phyloP scores from a whole-genome alignment of 805 yeast genomes.

The Candida railenensis region DNA sequence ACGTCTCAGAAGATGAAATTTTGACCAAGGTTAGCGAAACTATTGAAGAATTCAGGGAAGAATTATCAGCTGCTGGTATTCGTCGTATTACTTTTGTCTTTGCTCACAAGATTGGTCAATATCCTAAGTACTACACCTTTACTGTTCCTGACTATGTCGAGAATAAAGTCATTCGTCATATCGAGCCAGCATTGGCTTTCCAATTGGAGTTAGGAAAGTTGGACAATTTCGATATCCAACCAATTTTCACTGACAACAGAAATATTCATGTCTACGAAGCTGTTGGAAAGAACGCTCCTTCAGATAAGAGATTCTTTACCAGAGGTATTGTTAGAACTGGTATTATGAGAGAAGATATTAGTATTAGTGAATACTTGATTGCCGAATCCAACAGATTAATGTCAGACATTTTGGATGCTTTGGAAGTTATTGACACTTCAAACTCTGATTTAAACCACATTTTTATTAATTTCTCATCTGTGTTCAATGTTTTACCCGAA shows the following conservation, averaged over 20 bases:
- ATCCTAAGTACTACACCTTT: constrained; percentile 95
- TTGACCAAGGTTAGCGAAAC: constrained; percentile 62
- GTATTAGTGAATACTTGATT: constrained; percentile 89
- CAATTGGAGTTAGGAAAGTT: constrained; percentile 93
- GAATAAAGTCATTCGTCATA: constrained; percentile 93
- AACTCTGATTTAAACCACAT: constrained; percentile 97
- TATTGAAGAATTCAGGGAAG: constrained; percentile 66
- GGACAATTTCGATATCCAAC: constrained; percentile 92
- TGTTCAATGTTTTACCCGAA: constrained; percentile 88
- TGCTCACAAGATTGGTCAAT: constrained; percentile 78
- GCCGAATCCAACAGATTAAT: constrained; percentile 95
- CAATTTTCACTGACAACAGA: constrained; percentile 93
- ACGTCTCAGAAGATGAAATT: constrained; percentile 66
- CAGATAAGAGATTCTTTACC: constrained; percentile 94
- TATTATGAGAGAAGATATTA: constrained; percentile 86
- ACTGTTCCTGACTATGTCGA: constrained; percentile 83
- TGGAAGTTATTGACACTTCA: constrained; percentile 90
- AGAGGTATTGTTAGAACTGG: constrained; percentile 98
- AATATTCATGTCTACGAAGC: constrained; percentile 98
- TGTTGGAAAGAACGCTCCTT: constrained; percentile 86
- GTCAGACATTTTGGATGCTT: constrained; percentile 92
- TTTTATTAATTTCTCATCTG: constrained; percentile 94
- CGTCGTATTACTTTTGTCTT: constrained; percentile 93
- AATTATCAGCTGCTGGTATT: constrained; percentile 65
- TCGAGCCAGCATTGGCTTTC: constrained; percentile 97